Evolutionary conservation across 306 rosid genomes (phyloP), one percentile per base, ranked within the genome.

Genomic region (Herpetospermum pedunculosum): DNA sequence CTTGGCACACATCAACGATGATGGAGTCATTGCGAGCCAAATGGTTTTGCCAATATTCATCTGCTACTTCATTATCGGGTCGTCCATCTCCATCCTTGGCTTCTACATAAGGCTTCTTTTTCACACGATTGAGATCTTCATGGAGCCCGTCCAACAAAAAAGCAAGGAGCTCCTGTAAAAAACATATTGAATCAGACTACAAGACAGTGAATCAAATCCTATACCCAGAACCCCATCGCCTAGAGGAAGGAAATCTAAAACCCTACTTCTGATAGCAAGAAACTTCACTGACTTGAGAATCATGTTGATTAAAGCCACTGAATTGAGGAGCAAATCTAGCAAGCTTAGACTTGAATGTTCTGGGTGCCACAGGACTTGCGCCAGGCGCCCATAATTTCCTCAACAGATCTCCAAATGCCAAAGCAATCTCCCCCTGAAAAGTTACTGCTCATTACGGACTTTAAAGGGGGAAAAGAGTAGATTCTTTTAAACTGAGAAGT

Each of bases 331-430:
- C 96, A 85, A 95, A 95, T 79, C 90, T 88, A 77, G 97, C 92
- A 85, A 95, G 92, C 79, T 95, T 91, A 78, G 92, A 85, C 81
- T 95, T 95, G 83, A 95, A 95, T 43, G 78, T 46, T 85, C 89
- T 87, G 78, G 99, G 99, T 65, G 95, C 84, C 79, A 89, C 90
- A 8, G 95, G 87, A 80, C 85, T 82, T 70, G 96, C 92, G 65
- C 99, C 96, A 85, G 99, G 99, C 25, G 96, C 96, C 99, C 99
- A 95, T 84, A 95, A 85, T 79, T 95, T 95, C 83, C 99, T 85
- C 52, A 95, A 79, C 70, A 95, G 80, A 77, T 95, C 99, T 81
- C 99, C 97, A 85, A 95, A 95, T 29, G 96, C 92, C 44, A 88
- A 83, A 76, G 99, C 99, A 85, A 95, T 95, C 85, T 95, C 97